Evolutionary conservation across 164 flowering plant species (phyloP), one percentile per base, ranked within the genome.

Genomic region (Cinnamomum chago): DNA sequence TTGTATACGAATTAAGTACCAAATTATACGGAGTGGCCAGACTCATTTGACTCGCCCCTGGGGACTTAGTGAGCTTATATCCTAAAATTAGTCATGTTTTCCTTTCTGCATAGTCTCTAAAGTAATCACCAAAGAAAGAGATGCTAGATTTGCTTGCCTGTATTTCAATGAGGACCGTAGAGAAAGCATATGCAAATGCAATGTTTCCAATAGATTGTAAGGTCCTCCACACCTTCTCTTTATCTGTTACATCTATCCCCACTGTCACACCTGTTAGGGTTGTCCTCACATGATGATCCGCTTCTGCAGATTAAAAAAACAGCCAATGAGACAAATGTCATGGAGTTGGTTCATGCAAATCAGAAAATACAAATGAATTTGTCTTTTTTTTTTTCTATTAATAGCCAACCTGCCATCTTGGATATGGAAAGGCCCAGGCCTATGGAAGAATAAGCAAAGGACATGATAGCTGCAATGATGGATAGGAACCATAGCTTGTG

Each of bases 131-230:
- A 13, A 17, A 55, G 7, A 14, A 40, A 15, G 60, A 18, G 60
- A 15, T 55, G 60, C 13, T 9, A 7, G 35, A 5, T 18, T 47
- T 55, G 50, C 74, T 67, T 83, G 70, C 99, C 94, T 95, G 99
- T 15, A 95, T 95, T 62, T 95, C 99, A 15, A 95, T 75, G 64
- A 93, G 95, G 68, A 95, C 91, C 1, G 85, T 87, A 4, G 99
- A 90, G 83, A 77, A 95, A 47, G 95, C 88, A 79, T 92, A 95
- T 14, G 99, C 98, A 67, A 93, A 93, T 24, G 99, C 97, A 15
- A 95, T 92, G 76, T 93, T 85, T n/a, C 99, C 99, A 9, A 95
- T 78, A 27, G 99, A 90, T 79, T 90, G 96, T 80, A 92, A 95
- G 5, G 84, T 79, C 65, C 80, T 83, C 96, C 97, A 95, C 10